Conservation (phyloP, 2,329 filamentous ascomycete genomes). For the Beauveria varroae region DNA sequence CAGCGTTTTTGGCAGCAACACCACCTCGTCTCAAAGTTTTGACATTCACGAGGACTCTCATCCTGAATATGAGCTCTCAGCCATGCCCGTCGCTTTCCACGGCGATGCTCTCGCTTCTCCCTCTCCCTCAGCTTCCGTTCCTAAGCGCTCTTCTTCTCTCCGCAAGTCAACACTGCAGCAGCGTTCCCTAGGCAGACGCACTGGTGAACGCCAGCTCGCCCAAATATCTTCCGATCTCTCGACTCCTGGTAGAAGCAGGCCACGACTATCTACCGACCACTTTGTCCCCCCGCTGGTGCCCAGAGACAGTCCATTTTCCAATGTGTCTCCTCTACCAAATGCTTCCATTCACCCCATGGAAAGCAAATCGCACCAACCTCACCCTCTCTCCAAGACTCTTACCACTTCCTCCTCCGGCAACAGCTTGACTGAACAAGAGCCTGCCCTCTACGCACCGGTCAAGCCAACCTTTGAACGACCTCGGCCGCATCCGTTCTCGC, state of each 20-base stretch:
- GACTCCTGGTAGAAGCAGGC: slow-evolving; percentile 53
- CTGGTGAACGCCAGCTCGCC: slow-evolving; percentile 48
- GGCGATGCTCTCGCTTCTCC: slow-evolving; percentile 37
- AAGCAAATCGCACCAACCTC: slow-evolving; percentile 48
- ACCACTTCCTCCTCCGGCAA: slow-evolving; percentile 82
- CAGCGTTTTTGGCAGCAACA: slow-evolving; percentile 65
- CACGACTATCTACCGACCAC: slow-evolving; percentile 73
- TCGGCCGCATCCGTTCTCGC: slow-evolving; percentile 29
- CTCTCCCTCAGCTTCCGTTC: slow-evolving; percentile 45
- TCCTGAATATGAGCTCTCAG: slow-evolving; percentile 47
- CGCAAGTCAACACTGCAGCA: slow-evolving; percentile 85
- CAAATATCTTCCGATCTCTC: slow-evolving; percentile 46
- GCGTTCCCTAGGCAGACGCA: slow-evolving; percentile 57
- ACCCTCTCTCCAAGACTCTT: slow-evolving; percentile 79
- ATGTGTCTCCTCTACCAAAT: slow-evolving; percentile 42
- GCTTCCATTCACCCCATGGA: slow-evolving; percentile 46
- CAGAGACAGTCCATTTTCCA: slow-evolving; percentile 58
- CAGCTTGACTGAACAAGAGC: slow-evolving; percentile 62
- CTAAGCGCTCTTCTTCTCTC: slow-evolving; percentile 67
- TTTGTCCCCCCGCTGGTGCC: slow-evolving; percentile 56
- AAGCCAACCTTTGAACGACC: slow-evolving; percentile 20
- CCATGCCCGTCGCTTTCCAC: slow-evolving; percentile 20
- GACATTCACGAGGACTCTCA: slow-evolving; percentile 43
- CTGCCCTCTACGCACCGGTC: slow-evolving; percentile 27
- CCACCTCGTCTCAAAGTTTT: slow-evolving; percentile 36